A percentile compares a stretch with the other conserved stretches of the same genome.
Evolutionary conservation across 1,284 basidiomycete genomes (phyloP).

Genomic region (Microbotryum violaceum): DNA sequence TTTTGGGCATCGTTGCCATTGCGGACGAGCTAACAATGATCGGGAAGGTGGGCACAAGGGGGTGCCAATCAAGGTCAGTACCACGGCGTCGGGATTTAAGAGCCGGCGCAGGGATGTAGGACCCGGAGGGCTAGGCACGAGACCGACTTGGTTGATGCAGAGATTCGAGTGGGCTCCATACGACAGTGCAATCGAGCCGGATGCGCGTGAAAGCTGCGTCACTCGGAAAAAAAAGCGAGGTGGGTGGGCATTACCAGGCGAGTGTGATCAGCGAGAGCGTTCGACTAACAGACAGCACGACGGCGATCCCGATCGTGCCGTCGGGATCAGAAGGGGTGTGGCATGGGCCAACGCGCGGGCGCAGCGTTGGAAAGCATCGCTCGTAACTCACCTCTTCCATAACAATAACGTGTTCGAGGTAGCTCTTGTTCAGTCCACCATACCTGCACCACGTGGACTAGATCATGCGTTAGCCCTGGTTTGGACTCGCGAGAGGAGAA

Average conservation of each 20-base stretch:
- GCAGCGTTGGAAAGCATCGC: no score
- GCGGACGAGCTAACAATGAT: conserved; percentile 59
- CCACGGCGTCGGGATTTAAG: not conserved
- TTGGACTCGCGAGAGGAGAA: not conserved
- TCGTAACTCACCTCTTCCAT: conserved; percentile 59
- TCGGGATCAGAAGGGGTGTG: no score
- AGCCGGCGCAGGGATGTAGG: not conserved
- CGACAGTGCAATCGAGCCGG: conserved; percentile 80
- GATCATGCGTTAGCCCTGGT: not conserved
- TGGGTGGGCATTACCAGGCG: not conserved
- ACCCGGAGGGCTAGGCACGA: not conserved
- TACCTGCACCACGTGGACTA: not conserved
- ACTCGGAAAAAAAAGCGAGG: not conserved
- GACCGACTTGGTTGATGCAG: conserved; percentile 56
- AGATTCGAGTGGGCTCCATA: conserved; percentile 92
- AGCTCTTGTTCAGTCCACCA: conserved; percentile 56
- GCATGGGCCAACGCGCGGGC: no score
- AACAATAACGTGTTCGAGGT: conserved; percentile 78
- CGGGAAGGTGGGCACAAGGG: not conserved
- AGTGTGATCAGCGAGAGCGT: not conserved
- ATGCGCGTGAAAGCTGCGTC: conserved; percentile 65
- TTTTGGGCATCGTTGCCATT: conserved; percentile 83
- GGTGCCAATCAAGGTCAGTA: not conserved
- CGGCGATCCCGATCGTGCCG: no score
- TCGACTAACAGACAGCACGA: no score